Conservation (phyloP, 139 green algal species). For the Coccomyxa sp. region DNA sequence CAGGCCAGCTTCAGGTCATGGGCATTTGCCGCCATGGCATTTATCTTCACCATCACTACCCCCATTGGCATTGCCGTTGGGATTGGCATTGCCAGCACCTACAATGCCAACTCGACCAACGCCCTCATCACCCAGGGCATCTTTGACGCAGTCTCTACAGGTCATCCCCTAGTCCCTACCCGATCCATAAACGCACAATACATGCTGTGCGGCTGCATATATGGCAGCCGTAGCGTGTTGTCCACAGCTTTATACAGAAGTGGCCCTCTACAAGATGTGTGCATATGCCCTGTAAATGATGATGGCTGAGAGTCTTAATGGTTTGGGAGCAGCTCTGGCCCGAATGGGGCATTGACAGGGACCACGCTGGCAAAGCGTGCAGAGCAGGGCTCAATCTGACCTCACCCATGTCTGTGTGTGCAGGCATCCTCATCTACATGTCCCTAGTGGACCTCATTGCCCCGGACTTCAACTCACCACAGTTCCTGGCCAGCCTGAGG, state of each 20-base stretch:
- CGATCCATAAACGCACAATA: not conserved
- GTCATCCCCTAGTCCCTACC: not conserved
- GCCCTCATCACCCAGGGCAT: constrained; percentile 39
- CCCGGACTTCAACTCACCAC: constrained; percentile 29
- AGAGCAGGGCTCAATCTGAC: no score
- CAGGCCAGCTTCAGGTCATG: constrained; percentile 22
- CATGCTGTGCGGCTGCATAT: not conserved
- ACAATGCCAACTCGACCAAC: constrained; percentile 25
- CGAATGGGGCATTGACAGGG: no score
- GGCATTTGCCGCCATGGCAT: constrained; percentile 25
- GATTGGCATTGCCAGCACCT: constrained; percentile 36
- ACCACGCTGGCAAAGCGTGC: no score
- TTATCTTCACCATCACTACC: constrained; percentile 49
- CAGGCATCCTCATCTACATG: constrained; percentile 63
- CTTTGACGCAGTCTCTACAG: constrained; percentile 47
- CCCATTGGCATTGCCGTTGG: constrained; percentile 57
- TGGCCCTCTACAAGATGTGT: no score
- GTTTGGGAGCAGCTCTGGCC: no score
- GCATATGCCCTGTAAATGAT: no score
- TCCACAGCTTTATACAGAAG: no score
- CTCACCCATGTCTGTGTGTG: not conserved
- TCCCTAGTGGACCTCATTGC: constrained; percentile 56
- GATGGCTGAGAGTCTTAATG: no score
- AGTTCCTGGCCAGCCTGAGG: not conserved
- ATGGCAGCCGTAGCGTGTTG: no score